These are phyloP conservation scores for Colletotrichum cereale DNA, from an alignment of 2,329 filamentous ascomycete genomes.

Conservation along the genomic window DNA sequence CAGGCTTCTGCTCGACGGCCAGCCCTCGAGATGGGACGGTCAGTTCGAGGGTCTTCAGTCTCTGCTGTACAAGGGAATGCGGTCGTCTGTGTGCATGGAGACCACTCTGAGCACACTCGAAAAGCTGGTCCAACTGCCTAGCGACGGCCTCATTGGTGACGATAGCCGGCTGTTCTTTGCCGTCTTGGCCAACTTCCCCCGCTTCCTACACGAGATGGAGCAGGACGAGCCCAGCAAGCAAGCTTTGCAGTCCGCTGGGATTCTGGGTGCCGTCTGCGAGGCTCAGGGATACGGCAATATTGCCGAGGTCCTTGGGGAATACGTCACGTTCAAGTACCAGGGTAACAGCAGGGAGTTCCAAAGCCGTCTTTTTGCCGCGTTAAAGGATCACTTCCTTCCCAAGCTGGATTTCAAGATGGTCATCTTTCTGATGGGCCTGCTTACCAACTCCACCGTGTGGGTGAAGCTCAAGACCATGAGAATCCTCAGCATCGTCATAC, in stretches of 20 bases:
- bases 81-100: conserved; percentile 86
- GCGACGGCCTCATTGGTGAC: conserved; percentile 84
- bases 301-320: conserved; percentile 76
- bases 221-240: conserved; percentile 67
- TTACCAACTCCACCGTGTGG: conserved; percentile 91
- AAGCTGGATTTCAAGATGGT: conserved; percentile 85
- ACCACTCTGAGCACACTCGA: conserved; percentile 83
- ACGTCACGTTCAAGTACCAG: conserved; percentile 75
- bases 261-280: conserved; percentile 80
- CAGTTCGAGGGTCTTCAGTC: conserved; percentile 87
- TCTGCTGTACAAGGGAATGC: conserved; percentile 89
- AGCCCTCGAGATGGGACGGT: conserved; percentile 90
- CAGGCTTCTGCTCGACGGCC: conserved; percentile 78
- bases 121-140: conserved; percentile 81
- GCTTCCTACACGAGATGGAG: conserved; percentile 85
- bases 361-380: conserved; percentile 76
- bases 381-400: conserved; percentile 85
- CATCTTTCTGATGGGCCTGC: conserved; percentile 88
- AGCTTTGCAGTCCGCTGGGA: conserved; percentile 73
- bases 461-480: conserved; percentile 95
- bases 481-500: conserved; percentile 85
- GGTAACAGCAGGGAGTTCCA: conserved; percentile 80
- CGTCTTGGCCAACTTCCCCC: conserved; percentile 90
- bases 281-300: conserved; percentile 77
- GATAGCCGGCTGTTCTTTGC: conserved; percentile 86